Conservation (phyloP, 2,329 filamentous ascomycete genomes). For the Alternaria ethzedia region DNA sequence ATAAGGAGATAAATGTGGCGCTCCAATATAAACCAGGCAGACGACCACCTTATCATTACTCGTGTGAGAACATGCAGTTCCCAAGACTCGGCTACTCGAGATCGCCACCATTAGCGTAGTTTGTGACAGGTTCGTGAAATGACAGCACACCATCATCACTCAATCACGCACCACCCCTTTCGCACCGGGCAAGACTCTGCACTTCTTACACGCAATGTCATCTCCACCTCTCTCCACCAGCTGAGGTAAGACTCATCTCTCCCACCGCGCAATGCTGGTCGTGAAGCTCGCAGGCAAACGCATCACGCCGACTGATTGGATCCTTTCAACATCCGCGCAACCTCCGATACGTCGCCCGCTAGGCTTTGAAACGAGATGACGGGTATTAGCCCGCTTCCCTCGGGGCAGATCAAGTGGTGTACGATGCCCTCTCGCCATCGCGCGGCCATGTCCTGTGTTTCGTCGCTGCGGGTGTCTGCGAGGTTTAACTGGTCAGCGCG, state of each 20-base stretch:
- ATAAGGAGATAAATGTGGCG: no score
- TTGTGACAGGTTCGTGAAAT: background rate
- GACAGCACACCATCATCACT: slow-evolving; percentile 1
- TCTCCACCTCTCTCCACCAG: slow-evolving; percentile 2
- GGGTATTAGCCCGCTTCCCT: slow-evolving; percentile 21
- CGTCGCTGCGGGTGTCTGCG: slow-evolving; percentile 11
- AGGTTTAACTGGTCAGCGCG: slow-evolving; percentile 29
- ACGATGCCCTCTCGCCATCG: slow-evolving; percentile 18
- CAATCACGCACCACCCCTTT: background rate
- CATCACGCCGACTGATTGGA: slow-evolving; percentile 32
- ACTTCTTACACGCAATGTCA: background rate
- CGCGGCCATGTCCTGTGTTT: slow-evolving; percentile 22
- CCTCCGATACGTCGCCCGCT: slow-evolving; percentile 11
- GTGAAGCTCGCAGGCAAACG: slow-evolving; percentile 26
- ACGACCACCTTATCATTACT: background rate
- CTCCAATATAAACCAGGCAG: background rate
- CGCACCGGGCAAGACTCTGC: background rate
- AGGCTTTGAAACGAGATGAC: slow-evolving; percentile 37
- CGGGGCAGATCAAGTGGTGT: slow-evolving; percentile 26
- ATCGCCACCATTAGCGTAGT: slow-evolving; percentile 4
- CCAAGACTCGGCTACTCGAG: slow-evolving; percentile 5
- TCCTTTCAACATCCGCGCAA: background rate
- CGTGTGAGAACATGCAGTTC: slow-evolving; percentile 14
- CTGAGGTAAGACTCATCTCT: slow-evolving; percentile 20
- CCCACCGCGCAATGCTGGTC: slow-evolving; percentile 19